Base-by-base conservation (phyloP, 306 rosid species). In the Sphenostylis stenocarpa region DNA sequence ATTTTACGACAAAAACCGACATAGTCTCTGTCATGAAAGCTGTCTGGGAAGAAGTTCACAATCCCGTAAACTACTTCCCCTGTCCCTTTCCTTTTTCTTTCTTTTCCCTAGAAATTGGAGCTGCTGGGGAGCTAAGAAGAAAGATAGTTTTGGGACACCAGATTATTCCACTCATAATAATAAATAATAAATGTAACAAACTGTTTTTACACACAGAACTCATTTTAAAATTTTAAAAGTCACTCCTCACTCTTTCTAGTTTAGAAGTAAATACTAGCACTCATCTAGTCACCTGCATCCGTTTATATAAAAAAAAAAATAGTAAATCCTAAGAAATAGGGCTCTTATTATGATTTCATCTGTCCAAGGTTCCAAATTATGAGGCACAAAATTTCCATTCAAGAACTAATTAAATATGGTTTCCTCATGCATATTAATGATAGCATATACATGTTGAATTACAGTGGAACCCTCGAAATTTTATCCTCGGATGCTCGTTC, bases 401-500 rank as follows among this genome's bases (percentile, higher is more conserved):
- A 15, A 63, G 9, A 52, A 20, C 51, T 55, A 20, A 24, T 57
- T 16, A 16, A 39, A 11, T 47, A 36, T 16, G 23, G 43, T 73
- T 60, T 73, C 38, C 21, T 60, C 15, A 44, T 38, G 13, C 43
- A 9, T 43, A 58, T 17, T 63, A 77, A 70, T 5, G 33, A 33
- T 26, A 5, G 45, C 63, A 67, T 44, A 34, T 43, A 47, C 28
- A 65, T 72, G 63, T 63, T 73, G 49, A 45, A 75, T 78, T 82
- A 10, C 92, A 90, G 93, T 93, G 96, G 96, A 85, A 84, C 44
- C 93, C 98, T 53, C 81, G 71, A 34, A 89, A 89, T 74, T 86
- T 86, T 56, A 51, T 89, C 57, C 83, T 93, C 4, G 98, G 98
- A 60, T 73, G 76, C 75, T 88, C 91, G 1, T 93, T 93, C 89